Evolutionary conservation across 257 asterid species (phyloP), one percentile per base, ranked within the genome.

Genomic region (Echium plantagineum): DNA sequence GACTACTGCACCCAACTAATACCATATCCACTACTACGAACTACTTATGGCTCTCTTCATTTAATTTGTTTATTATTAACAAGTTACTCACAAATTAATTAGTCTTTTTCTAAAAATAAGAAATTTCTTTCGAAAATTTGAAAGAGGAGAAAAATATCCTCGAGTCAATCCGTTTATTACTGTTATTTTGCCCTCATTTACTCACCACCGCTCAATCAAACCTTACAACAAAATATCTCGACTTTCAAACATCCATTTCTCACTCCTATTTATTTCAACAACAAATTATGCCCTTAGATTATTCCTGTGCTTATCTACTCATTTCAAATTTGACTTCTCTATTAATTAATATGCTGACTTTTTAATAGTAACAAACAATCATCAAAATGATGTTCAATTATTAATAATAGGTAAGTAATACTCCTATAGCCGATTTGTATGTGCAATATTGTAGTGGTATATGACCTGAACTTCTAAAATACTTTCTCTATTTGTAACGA

Each of bases 121-220:
- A 24, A 24, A 24, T 24, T 1, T 24, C 5, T 28, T 28, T 4
- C 0, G 5, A 28, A 28, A 28, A 28, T 2, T 28, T 28, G 32
- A 28, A 28, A 3, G 32, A 28, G 5, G 32, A 28, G 7, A 53
- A 74, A 70, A 46, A 32, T 51, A 49, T 72, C 78, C 78, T 76
- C 81, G 81, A 76, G 81, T 72, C 81, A 72, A 76, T 69, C 75
- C 77, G 68, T 61, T 30, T 48, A 28, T 28, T 28, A 4, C 49
- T 42, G 2, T 28, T 58, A 24, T 58, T 69, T 65, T 58, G 64
- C 71, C 75, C 75, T 71, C 74, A 69, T 69, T 58, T 71, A 53
- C 68, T 57, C 77, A 46, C 73, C 83, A 69, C 80, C 81, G 76
- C 79, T 61, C 75, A 63, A 64, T 59, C 63, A 74, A 74, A 78